Evolutionary conservation across 306 rosid genomes (phyloP).

Genomic region (Styphnolobium japonicum): DNA sequence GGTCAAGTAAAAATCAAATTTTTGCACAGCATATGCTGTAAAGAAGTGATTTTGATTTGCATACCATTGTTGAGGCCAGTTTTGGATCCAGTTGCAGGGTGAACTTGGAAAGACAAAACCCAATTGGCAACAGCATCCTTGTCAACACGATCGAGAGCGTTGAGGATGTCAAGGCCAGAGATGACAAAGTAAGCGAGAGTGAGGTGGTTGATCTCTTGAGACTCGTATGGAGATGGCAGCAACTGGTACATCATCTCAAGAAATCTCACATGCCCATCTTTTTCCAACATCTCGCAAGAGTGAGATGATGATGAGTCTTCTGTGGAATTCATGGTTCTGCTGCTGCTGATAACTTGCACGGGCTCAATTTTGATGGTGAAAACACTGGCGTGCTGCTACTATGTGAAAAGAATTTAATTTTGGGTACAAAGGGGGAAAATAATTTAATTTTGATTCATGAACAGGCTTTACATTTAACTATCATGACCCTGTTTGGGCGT

Average conservation of each 20-base stretch:
- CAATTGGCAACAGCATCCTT: slow-evolving; percentile 64
- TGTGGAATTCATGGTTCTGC: neutral
- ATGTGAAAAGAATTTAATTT: too few species aligned
- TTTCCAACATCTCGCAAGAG: slow-evolving; percentile 37
- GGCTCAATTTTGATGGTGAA: too few species aligned
- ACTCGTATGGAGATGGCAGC: slow-evolving; percentile 61
- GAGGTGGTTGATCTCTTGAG: slow-evolving; percentile 82
- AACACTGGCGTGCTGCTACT: too few species aligned
- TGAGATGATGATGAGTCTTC: neutral
- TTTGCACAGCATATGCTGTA: neutral
- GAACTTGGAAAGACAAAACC: slow-evolving; percentile 86
- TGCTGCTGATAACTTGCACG: neutral
- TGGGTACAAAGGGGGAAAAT: too few species aligned
- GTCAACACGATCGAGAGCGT: slow-evolving; percentile 53
- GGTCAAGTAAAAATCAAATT: slow-evolving; percentile 6
- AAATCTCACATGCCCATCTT: slow-evolving; percentile 58
- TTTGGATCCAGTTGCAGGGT: slow-evolving; percentile 36
- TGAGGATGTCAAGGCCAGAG: slow-evolving; percentile 78
- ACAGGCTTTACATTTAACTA: too few species aligned
- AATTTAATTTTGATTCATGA: too few species aligned
- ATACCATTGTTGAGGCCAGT: slow-evolving; percentile 51
- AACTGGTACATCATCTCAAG: slow-evolving; percentile 68
- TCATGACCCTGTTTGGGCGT: too few species aligned
- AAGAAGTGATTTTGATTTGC: neutral
- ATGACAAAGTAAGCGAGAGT: slow-evolving; percentile 90